Percentiles rank a stretch among this genome's conserved stretches.
phyloP scores from a whole-genome alignment of 257 asterid genomes.

The Primulina eburnea region DNA sequence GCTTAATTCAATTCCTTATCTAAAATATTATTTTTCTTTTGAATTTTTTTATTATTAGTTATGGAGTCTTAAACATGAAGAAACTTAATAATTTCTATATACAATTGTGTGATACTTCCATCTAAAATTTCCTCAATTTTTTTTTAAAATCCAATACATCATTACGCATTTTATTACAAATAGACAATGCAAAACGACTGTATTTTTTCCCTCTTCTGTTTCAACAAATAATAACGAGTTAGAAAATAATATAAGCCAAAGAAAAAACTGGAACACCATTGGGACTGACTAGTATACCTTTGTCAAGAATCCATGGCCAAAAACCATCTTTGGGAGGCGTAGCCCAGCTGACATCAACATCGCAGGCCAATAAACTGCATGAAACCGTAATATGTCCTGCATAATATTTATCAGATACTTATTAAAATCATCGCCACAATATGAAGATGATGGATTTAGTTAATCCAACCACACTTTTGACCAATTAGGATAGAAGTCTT shows the following conservation, averaged over 20 bases:
- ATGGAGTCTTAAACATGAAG: background rate
- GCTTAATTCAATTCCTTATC: background rate
- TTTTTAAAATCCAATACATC: background rate
- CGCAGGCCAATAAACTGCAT: slow-evolving; percentile 99
- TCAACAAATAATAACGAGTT: background rate
- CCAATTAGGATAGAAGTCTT: slow-evolving; percentile 9
- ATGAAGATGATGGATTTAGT: background rate
- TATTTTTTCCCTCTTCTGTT: background rate
- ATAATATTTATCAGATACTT: slow-evolving; percentile 23
- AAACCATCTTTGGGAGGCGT: slow-evolving; percentile 78
- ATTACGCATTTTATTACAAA: background rate
- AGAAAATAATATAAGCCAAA: background rate
- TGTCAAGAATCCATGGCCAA: slow-evolving; percentile 98
- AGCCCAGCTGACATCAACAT: slow-evolving; percentile 97
- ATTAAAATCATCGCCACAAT: slow-evolving; percentile 15
- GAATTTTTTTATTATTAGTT: no score
- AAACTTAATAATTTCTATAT: no score
- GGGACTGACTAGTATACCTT: slow-evolving; percentile 53
- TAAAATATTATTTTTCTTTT: no score
- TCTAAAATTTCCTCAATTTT: background rate
- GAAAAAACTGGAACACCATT: slow-evolving; percentile 4
- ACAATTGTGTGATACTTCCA: background rate
- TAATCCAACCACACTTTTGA: background rate
- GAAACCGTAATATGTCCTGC: slow-evolving; percentile 98
- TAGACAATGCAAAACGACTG: no score